Base-by-base conservation (phyloP, 352 stramenopile genomes). In the Globisporangium yorkense region DNA sequence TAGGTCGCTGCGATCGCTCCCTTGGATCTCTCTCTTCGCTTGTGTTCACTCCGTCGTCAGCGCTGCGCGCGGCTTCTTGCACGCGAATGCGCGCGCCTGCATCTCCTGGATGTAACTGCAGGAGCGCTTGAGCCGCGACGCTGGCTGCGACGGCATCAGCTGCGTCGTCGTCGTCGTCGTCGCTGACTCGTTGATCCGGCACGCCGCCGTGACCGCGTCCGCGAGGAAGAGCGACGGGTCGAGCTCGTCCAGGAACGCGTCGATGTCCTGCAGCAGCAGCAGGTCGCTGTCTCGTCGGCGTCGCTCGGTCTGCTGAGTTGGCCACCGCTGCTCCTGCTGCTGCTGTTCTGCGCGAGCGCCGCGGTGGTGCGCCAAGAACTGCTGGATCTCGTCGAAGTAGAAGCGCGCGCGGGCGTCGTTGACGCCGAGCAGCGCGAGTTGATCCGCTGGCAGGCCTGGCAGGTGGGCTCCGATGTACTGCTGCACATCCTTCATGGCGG, bases 301-400 rank as follows among this genome's bases (percentile, higher is more conserved):
- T 2, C 21, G 5, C 4, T 15, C 3, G n/a, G 15, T 31, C 31
- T 27, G 13, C 1, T 24, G 16, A 13, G 12, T 24, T 6, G 21
- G 29, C 13, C 46, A 2, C 33, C 6, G 40, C 43, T 56, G n/a
- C 39, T 64, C 31, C 7, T 39, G 46, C 20, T 49, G 46, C 48
- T 49, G 46, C 16, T 47, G 57, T 44, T 48, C 72, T 43, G 48
- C 57, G 40, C 78, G 79, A 0, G n/a, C 8, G 43, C 43, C 20
- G 18, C 43, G 18, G 43, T 48, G 43, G 50, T 68, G 74, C 45
- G 71, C 68, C 6, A 84, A 62, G 51, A 80, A 84, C 12, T 75
- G 63, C 62, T 84, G 74, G 60, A 84, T 84, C 67, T 84, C 74
- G 18, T 77, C 74, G 53, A 80, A 84, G 44, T 76, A 75, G 50